Evolutionary conservation across 2,329 filamentous ascomycete species (phyloP).

Genomic region (Tympanopsis confertula): DNA sequence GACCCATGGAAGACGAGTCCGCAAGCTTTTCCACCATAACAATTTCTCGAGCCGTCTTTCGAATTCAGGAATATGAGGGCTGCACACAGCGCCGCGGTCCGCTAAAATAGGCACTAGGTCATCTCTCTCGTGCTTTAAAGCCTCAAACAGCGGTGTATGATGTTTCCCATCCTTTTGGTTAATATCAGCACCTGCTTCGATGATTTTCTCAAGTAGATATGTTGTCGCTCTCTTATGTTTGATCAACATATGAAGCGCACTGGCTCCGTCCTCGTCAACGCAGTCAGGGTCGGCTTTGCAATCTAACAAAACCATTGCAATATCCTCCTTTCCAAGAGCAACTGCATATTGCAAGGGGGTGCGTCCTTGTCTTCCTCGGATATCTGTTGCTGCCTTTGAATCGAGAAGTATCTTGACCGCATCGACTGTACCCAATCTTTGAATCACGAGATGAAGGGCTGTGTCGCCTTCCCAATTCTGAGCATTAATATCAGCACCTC

Average conservation of each 20-base stretch:
- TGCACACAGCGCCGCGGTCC: too few relatives aligned
- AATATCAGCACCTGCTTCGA: not conserved
- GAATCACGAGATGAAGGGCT: not conserved
- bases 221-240: not conserved
- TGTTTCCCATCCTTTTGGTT: not conserved
- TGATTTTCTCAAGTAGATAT: not conserved
- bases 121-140: too few relatives aligned
- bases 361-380: not conserved
- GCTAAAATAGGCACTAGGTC: too few relatives aligned
- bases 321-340: not conserved
- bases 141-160: not conserved
- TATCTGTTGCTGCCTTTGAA: not conserved
- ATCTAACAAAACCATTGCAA: not conserved
- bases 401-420: not conserved
- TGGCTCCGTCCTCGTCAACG: not conserved
- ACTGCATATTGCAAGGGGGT: not conserved
- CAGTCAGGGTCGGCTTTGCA: not conserved
- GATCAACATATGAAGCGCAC: not conserved
- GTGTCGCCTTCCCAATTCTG: not conserved
- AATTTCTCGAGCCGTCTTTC: too few relatives aligned
- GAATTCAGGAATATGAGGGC: too few relatives aligned
- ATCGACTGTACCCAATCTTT: not conserved
- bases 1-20: too few relatives aligned
- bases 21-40: too few relatives aligned
- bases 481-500: not conserved